Percentiles rank a stretch among this genome's conserved stretches.
Conservation (phyloP, 441 rosid species). For the Arabidopsis hybrid region DNA sequence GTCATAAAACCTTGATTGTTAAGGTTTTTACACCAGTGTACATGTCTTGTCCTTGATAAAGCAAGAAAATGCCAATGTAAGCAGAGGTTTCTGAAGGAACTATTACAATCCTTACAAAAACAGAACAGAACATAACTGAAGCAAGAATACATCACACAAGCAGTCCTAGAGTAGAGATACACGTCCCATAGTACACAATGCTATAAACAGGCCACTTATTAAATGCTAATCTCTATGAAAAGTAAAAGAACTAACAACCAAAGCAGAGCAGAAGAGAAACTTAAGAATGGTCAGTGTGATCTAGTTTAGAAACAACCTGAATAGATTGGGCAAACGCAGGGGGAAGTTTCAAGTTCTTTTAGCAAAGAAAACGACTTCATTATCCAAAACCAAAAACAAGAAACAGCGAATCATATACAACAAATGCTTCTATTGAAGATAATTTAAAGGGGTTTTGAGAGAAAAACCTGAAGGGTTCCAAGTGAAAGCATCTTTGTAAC, state of each 20-base stretch:
- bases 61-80: conserved; percentile 22
- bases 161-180: conserved; percentile 24
- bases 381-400: conserved; percentile 48
- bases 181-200: not conserved
- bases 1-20: conserved; percentile 76
- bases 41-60: conserved; percentile 86
- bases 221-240: not conserved
- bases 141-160: conserved; percentile 19
- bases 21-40: conserved; percentile 85
- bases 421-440: not conserved
- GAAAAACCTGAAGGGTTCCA: conserved; percentile 88
- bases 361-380: conserved; percentile 76
- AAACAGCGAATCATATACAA: conserved; percentile 24
- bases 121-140: not conserved
- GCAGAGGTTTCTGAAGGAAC: not conserved
- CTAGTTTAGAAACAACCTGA: conserved; percentile 51
- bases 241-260: not conserved
- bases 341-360: conserved; percentile 91
- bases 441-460: conserved; percentile 1
- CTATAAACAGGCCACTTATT: not conserved
- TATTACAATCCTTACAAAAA: conserved; percentile 14
- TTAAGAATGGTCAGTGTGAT: not conserved
- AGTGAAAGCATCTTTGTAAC: conserved; percentile 87
- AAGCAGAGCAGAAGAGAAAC: conserved; percentile 2
- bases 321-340: conserved; percentile 86